Evolutionary conservation across 2,329 filamentous ascomycete species (phyloP), one percentile per base, ranked within the genome.

Genomic region (Cordyceps sp.): DNA sequence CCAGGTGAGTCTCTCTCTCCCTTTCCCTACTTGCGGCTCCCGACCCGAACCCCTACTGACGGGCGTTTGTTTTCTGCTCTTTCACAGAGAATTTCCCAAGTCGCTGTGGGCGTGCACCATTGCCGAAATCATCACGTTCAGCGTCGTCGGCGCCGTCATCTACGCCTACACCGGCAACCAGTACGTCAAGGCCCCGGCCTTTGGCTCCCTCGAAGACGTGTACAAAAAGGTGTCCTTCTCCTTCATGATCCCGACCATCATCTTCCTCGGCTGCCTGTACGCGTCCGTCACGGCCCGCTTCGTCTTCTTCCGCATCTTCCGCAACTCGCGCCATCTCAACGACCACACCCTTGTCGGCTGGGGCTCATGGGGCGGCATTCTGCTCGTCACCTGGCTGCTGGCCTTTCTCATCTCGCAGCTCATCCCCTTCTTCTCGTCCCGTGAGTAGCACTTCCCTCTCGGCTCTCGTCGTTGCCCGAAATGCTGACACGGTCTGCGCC

Each of bases 171-270:
- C 80, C 0, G 86, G 86, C 30, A 86, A 78, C 33, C 78, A 93
- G 48, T 93, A 93, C 61, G 83, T 85, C 58, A 86, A 78, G 0
- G 63, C 81, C 0, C 86, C 86, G 0, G 86, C 86, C 0, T 94
- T 94, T 43, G 85, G 84, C 10, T 86, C 82, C 1, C 62, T 94
- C 16, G 66, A 78, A 26, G 71, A 81, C 29, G 62, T 78, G 2
- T 90, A 78, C 59, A 85, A 90, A 59, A 93, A 93, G 60, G 67
- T 90, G 3, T 71, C 82, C 0, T 94, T 93, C 55, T 85, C 79
- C 10, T 93, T 94, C 61, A 93, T 93, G 85, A 79, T 94, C 21
- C 86, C 86, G 0, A 94, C 86, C 0, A 67, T 94, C 41, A 84
- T 94, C 48, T 94, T 94, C 61, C 58, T 94, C 5, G 86, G 86